Base-by-base conservation (phyloP, 768 basidiomycete species). In the Kwoniella newhampshirensis region DNA sequence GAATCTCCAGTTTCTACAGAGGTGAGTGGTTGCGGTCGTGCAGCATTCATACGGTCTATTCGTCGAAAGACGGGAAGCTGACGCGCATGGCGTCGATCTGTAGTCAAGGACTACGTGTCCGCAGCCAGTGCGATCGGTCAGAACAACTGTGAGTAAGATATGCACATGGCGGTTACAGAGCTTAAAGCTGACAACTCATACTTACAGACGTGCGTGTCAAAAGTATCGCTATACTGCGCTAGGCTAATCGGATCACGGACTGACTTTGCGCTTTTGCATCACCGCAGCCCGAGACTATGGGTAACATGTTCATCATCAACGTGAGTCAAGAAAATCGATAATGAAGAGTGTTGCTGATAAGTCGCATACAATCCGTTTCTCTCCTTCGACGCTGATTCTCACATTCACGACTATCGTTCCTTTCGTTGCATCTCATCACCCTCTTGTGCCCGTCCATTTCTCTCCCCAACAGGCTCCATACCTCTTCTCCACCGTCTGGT, bases 251-350 rank as follows among this genome's bases (percentile, higher is more conserved):
- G 37, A 51, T 32, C 23, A 37, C 21, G 2, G 23, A 23, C 37
- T 54, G 39, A 49, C 15, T 28, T 27, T 50, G 12, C 49, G 28
- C 5, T 47, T 20, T 47, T 13, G 12, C 28, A 15, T 18, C 11
- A 5, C 32, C 35, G 13, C 42, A 77, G 73, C 76, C 76, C 39
- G 76, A 77, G 62, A 76, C 78, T 45, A 79, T 97, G 94, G 94
- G 94, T 80, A 90, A 89, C 75, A 97, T 99, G 81, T 99, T 89
- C 81, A 92, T 98, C 82, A 88, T 96, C 82, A 97, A 98, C 72
- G 89, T 68, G 50, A 64, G 71, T 68, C 18, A 35, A 23, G 4
- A 6, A 7, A 26, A 51, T 51, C 36, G 5, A 28, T 15, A 5
- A 32, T 11, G 6, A 32, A 6, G 32, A 32, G 32, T 32, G 6